These are phyloP conservation scores for Suillus placidus DNA, from an alignment of 768 basidiomycete species.

Conservation along the genomic window DNA sequence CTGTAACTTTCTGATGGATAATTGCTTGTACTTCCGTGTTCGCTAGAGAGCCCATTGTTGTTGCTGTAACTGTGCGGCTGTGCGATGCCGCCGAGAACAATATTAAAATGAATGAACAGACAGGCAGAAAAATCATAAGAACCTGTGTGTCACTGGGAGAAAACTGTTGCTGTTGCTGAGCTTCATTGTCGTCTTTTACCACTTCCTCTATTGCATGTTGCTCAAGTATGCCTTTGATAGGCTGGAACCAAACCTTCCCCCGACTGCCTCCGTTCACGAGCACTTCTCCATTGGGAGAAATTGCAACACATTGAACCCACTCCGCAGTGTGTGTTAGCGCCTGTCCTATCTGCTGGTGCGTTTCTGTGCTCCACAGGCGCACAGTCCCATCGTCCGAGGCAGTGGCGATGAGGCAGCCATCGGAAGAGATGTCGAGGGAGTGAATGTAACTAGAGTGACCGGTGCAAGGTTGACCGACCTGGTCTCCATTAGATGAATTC, in stretches of 20 bases:
- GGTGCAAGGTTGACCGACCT: background rate
- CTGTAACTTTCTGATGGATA: background rate
- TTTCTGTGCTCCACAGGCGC: slow-evolving; percentile 25
- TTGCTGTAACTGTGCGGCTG: background rate
- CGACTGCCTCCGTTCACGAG: slow-evolving; percentile 12
- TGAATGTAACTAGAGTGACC: slow-evolving; percentile 26
- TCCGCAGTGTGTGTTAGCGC: background rate
- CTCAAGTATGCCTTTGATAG: background rate
- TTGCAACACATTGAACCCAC: background rate
- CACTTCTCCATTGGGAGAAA: background rate
- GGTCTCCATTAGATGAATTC: background rate
- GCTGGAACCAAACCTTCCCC: no score
- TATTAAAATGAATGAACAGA: background rate
- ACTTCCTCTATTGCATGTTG: background rate
- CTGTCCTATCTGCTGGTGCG: background rate
- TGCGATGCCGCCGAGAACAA: background rate
- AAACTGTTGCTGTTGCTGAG: no score
- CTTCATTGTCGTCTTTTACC: no score
- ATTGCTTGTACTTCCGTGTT: background rate
- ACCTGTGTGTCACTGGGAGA: no score
- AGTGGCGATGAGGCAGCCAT: slow-evolving; percentile 30
- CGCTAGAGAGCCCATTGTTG: background rate
- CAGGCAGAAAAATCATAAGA: no score
- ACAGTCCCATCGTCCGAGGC: slow-evolving; percentile 34
- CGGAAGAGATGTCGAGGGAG: slow-evolving; percentile 31